Evolutionary conservation across 2,329 filamentous ascomycete species (phyloP).

Genomic region (Ophiostoma triangulosporum): DNA sequence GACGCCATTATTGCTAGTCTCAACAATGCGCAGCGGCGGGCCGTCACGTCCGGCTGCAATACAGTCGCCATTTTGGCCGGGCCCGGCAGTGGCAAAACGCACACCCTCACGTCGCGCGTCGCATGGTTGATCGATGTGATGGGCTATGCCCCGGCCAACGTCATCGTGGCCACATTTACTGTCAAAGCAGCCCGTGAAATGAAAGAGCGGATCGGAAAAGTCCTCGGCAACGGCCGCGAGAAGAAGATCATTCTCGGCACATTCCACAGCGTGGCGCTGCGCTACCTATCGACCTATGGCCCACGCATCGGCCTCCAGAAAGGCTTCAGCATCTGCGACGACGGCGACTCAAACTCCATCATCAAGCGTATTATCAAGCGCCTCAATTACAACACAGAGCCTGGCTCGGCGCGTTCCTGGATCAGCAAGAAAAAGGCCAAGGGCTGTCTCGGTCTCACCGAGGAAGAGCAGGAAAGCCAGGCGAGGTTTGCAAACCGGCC

Average conservation of each 20-base stretch:
- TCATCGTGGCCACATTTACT: constrained; percentile 93
- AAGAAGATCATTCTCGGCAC: constrained; percentile 75
- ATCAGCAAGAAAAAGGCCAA: constrained; percentile 58
- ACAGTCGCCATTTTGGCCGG: constrained; percentile 56
- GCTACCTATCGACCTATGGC: constrained; percentile 75
- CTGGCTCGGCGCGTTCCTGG: constrained; percentile 54
- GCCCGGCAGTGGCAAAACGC: constrained; percentile 74
- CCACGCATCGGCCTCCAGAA: constrained; percentile 67
- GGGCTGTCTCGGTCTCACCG: constrained; percentile 28
- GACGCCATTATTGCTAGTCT: constrained; percentile 32
- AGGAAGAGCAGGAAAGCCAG: constrained; percentile 20
- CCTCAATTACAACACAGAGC: constrained; percentile 42
- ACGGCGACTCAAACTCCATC: constrained; percentile 64
- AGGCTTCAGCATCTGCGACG: constrained; percentile 85
- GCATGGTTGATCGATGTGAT: constrained; percentile 69
- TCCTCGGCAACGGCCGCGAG: constrained; percentile 67
- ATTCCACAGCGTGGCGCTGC: constrained; percentile 82
- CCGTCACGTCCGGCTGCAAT: constrained; percentile 37
- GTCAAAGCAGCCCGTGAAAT: constrained; percentile 91
- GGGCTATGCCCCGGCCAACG: constrained; percentile 65
- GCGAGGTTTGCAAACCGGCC: not conserved
- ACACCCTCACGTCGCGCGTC: constrained; percentile 84
- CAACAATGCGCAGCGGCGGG: constrained; percentile 41
- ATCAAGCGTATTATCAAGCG: constrained; percentile 73
- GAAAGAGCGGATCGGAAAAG: constrained; percentile 69